Conservation (phyloP, 352 stramenopile species). For the Thalassiosira mediterranea region DNA sequence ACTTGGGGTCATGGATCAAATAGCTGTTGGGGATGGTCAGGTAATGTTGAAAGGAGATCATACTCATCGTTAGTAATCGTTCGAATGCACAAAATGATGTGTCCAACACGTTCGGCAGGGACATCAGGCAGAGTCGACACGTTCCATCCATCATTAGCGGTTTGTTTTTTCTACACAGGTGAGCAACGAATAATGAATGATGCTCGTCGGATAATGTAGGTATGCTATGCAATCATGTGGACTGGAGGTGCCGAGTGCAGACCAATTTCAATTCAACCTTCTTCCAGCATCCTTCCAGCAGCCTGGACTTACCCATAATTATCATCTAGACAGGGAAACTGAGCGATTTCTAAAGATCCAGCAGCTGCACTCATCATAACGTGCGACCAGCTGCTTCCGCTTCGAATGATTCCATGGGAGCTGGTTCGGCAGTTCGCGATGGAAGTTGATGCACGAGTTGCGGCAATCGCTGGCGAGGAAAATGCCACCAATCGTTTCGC, state of each 20-base stretch:
- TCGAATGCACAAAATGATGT: neutral
- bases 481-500: conserved; percentile 16
- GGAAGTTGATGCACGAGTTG: neutral
- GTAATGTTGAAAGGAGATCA: conserved; percentile 2
- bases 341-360: conserved; percentile 41
- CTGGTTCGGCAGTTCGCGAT: conserved; percentile 1
- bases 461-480: neutral
- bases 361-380: no score
- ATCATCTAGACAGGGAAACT: conserved; percentile 74
- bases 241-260: neutral
- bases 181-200: no score
- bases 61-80: neutral
- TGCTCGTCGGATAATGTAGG: conserved; percentile 50
- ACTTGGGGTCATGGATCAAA: conserved; percentile 70
- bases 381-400: no score
- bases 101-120: neutral
- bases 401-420: neutral
- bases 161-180: conserved; percentile 23
- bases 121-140: neutral
- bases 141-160: conserved; percentile 33
- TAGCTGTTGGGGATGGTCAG: conserved; percentile 58
- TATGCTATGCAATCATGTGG: conserved; percentile 49
- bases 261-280: no score
- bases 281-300: no score
- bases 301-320: conserved; percentile 71